Evolutionary conservation across 805 yeast genomes (phyloP).

Genomic region (Candida khao-thaluensis): DNA sequence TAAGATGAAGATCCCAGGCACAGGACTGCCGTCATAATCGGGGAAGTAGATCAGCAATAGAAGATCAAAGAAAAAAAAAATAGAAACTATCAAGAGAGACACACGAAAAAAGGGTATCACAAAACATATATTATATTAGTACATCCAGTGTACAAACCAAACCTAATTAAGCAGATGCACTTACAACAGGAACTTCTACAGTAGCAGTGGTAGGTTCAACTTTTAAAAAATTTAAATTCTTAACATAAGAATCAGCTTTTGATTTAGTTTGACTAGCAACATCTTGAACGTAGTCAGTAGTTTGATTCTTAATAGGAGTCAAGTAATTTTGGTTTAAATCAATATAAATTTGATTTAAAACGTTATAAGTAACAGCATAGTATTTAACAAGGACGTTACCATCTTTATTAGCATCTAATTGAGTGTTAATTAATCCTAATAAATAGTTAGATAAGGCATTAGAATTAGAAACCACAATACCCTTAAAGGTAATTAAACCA

Average conservation of each 20-base stretch:
- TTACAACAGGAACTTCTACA: slow-evolving; percentile 12
- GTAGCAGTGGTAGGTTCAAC: slow-evolving; percentile 10
- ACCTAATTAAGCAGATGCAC: slow-evolving; percentile 9
- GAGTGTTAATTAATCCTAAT: slow-evolving; percentile 34
- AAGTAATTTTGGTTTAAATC: slow-evolving; percentile 35
- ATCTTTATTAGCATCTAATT: slow-evolving; percentile 20
- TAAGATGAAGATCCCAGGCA: too few species aligned
- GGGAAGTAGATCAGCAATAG: too few species aligned
- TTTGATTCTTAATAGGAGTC: slow-evolving; percentile 39
- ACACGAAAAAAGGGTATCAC: background rate
- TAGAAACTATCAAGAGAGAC: too few species aligned
- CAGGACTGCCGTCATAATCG: too few species aligned
- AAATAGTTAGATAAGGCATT: slow-evolving; percentile 23
- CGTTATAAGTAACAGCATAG: slow-evolving; percentile 18
- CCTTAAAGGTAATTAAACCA: slow-evolving; percentile 20
- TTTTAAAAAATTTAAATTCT: slow-evolving; percentile 10
- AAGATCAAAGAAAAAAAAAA: too few species aligned
- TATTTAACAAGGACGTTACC: background rate
- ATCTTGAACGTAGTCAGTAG: slow-evolving; percentile 38
- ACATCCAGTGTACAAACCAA: slow-evolving; percentile 5
- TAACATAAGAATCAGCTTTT: slow-evolving; percentile 27
- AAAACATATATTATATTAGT: slow-evolving; percentile 7
- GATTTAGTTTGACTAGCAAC: slow-evolving; percentile 33
- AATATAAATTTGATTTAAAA: slow-evolving; percentile 6
- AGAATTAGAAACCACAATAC: slow-evolving; percentile 22